A percentile compares a stretch with the other conserved stretches of the same genome.
Evolutionary conservation across 2,329 filamentous ascomycete genomes (phyloP).

Genomic region (Colletotrichum limetticola): DNA sequence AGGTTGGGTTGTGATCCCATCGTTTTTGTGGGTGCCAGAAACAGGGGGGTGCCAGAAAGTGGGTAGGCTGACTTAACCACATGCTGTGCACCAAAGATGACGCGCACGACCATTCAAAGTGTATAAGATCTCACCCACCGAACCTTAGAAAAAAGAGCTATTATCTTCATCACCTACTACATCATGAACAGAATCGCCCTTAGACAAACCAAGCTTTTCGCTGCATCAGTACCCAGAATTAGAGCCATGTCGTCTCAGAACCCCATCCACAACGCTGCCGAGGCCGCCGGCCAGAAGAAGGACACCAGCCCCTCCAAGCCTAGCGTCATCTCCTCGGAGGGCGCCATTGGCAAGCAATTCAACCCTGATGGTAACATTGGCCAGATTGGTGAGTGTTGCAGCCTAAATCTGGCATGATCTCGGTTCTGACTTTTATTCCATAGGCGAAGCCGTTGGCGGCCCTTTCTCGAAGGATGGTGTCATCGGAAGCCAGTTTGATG

Average conservation of each 20-base stretch:
- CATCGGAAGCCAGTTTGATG: too few relatives aligned
- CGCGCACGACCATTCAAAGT: neutral
- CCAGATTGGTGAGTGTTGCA: conserved; percentile 28
- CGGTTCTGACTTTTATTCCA: too few relatives aligned
- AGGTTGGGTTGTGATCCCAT: too few relatives aligned
- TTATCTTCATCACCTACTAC: neutral
- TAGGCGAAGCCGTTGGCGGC: conserved; percentile 22
- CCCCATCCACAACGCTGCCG: conserved; percentile 12
- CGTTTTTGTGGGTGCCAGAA: too few relatives aligned
- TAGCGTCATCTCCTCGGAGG: conserved; percentile 27
- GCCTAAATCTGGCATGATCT: too few relatives aligned
- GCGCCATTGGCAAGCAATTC: conserved; percentile 29
- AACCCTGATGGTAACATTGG: conserved; percentile 30
- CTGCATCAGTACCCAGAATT: neutral
- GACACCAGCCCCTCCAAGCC: conserved; percentile 25
- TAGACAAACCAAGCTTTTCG: neutral
- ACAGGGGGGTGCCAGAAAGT: too few relatives aligned
- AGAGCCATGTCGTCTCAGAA: conserved; percentile 23
- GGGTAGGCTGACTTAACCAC: too few relatives aligned
- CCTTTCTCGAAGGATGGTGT: conserved; percentile 24
- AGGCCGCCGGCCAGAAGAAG: conserved; percentile 17
- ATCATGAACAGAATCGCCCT: neutral
- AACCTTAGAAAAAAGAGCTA: accelerated
- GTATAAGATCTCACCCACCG: neutral
- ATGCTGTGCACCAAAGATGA: conserved; percentile 14